phyloP scores from a whole-genome alignment of 1,284 basidiomycete genomes.

The Moniliophthora roreri region DNA sequence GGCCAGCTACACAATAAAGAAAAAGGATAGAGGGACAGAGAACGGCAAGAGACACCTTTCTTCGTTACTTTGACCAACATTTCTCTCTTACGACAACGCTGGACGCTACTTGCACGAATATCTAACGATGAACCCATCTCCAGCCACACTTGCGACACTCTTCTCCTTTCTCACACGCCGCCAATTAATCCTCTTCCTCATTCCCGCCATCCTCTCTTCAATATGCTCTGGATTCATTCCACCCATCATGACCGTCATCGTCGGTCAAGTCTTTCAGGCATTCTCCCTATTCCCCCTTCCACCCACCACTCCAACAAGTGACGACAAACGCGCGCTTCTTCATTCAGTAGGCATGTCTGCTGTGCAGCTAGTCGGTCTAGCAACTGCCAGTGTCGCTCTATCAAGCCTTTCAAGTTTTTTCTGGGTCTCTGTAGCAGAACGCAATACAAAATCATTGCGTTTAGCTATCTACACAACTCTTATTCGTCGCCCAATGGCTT shows the following conservation, averaged over 20 bases:
- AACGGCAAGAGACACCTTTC: too few relatives aligned
- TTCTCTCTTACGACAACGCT: too few relatives aligned
- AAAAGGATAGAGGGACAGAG: too few relatives aligned
- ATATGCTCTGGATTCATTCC: slow-evolving; percentile 77
- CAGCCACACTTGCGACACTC: slow-evolving; percentile 38
- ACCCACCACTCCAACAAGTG: slow-evolving; percentile 39
- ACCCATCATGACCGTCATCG: slow-evolving; percentile 90
- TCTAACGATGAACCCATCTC: not conserved
- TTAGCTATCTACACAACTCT: slow-evolving; percentile 72
- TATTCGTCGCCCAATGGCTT: slow-evolving; percentile 73
- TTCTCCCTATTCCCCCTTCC: slow-evolving; percentile 64
- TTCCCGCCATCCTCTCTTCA: slow-evolving; percentile 75
- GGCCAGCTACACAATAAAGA: too few relatives aligned
- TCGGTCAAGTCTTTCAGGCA: slow-evolving; percentile 85
- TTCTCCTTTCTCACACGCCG: slow-evolving; percentile 63
- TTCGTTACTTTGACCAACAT: too few relatives aligned
- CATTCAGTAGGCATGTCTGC: slow-evolving; percentile 61
- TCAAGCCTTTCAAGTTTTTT: slow-evolving; percentile 75
- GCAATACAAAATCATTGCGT: slow-evolving; percentile 72
- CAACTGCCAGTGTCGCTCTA: slow-evolving; percentile 67
- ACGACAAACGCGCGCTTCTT: slow-evolving; percentile 55
- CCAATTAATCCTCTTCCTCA: slow-evolving; percentile 58
- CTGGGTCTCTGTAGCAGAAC: slow-evolving; percentile 91
- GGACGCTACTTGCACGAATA: too few relatives aligned
- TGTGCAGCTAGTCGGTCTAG: slow-evolving; percentile 73